A percentile compares a stretch with the other conserved stretches of the same genome.
Evolutionary conservation across 208 protist species (phyloP).

Genomic region (Phytomonas sp.): DNA sequence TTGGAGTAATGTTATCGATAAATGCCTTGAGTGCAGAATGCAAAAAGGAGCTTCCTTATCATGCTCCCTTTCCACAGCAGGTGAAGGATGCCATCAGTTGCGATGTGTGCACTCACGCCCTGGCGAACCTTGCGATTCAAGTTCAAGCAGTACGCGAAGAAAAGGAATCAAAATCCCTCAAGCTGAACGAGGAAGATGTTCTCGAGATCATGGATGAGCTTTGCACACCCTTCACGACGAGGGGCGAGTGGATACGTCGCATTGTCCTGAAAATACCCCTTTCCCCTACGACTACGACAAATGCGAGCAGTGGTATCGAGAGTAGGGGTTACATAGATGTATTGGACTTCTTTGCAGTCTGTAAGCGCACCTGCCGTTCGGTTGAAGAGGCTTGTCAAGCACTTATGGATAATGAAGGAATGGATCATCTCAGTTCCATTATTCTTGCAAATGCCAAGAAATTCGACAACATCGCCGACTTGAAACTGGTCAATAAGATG

Average conservation of each 20-base stretch:
- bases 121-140: conserved; percentile 30
- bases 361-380: conserved; percentile 61
- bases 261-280: conserved; percentile 13
- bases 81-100: conserved; percentile 46
- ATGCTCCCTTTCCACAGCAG: conserved; percentile 28
- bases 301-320: conserved; percentile 5
- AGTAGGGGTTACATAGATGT: conserved; percentile 10
- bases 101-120: conserved; percentile 40
- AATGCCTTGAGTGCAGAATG: not conserved
- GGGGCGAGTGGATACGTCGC: conserved; percentile 68
- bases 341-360: conserved; percentile 27
- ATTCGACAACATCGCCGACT: not conserved
- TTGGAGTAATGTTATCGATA: not conserved
- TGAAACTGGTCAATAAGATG: not conserved
- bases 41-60: conserved; percentile 44
- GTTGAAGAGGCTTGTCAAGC: conserved; percentile 39
- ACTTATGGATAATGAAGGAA: conserved; percentile 29
- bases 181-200: conserved; percentile 57
- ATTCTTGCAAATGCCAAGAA: conserved; percentile 15
- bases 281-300: conserved; percentile 5
- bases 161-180: conserved; percentile 21
- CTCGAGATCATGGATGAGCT: conserved; percentile 51
- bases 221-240: conserved; percentile 55
- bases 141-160: conserved; percentile 21
- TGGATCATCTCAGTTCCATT: conserved; percentile 24